A percentile compares a stretch with the other conserved stretches of the same genome.
These are phyloP conservation scores for Fraxinus pennsylvanica DNA, from an alignment of 257 asterid species.

Conservation along the genomic window DNA sequence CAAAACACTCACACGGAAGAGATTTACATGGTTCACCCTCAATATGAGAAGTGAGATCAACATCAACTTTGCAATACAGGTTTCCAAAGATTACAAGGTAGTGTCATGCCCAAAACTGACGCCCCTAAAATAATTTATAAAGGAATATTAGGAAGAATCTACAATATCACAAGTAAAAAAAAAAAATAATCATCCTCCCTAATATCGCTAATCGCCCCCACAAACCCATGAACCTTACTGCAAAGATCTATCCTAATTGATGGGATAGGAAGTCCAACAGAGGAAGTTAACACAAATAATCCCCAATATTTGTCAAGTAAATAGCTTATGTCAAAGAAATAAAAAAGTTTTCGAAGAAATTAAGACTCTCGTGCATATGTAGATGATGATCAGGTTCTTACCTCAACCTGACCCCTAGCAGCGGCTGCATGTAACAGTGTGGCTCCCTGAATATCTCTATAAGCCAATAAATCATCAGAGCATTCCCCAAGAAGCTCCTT, in stretches of 20 bases:
- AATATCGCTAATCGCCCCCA: neutral
- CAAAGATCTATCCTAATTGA: too few species aligned
- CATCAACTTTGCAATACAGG: neutral
- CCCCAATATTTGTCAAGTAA: neutral
- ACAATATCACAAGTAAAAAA: too few species aligned
- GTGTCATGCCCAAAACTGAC: too few species aligned
- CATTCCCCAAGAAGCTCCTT: conserved; percentile 69
- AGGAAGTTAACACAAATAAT: neutral
- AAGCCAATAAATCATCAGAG: conserved; percentile 59
- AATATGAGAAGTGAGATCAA: neutral
- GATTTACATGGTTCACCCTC: neutral
- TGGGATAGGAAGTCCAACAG: neutral
- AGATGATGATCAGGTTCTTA: conserved; percentile 23
- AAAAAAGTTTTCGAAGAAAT: neutral
- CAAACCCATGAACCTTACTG: neutral
- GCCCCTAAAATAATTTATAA: too few species aligned
- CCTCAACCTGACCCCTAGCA: conserved; percentile 90
- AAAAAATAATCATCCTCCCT: too few species aligned
- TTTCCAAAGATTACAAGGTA: too few species aligned
- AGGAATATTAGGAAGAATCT: too few species aligned
- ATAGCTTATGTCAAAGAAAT: neutral
- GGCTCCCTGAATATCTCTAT: conserved; percentile 74
- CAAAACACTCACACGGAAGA: neutral
- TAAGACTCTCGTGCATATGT: neutral
- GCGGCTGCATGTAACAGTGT: conserved; percentile 89